These are phyloP conservation scores for Pilasporangium apinafurcum DNA, from an alignment of 352 stramenopile species.

Conservation along the genomic window DNA sequence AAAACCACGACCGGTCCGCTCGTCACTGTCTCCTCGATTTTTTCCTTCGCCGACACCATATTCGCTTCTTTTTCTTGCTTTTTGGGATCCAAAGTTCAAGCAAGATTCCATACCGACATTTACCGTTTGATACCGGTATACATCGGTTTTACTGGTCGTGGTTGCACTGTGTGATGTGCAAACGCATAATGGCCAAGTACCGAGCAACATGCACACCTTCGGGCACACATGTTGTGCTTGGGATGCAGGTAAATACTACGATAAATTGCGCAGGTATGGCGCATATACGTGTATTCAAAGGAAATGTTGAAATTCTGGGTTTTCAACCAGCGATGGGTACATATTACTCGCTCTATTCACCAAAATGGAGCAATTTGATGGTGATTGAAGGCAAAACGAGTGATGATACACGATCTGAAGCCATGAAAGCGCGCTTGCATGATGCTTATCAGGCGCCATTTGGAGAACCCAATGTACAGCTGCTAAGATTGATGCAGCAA, in stretches of 20 bases:
- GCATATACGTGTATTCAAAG: conserved; percentile 77
- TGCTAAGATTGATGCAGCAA: conserved; percentile 44
- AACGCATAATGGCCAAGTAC: conserved; percentile 14
- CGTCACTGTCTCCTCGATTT: conserved; percentile 8
- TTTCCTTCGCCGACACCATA: conserved; percentile 2
- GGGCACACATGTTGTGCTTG: conserved; percentile 59
- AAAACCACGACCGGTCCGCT: conserved; percentile 27
- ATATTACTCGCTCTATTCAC: conserved; percentile 79
- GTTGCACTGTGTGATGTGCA: too few relatives aligned
- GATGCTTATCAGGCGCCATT: conserved; percentile 54
- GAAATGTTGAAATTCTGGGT: conserved; percentile 60
- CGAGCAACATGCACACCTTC: conserved; percentile 40
- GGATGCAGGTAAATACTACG: conserved; percentile 33
- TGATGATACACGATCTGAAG: conserved; percentile 7
- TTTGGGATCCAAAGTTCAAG: too few relatives aligned
- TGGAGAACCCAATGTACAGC: conserved; percentile 23
- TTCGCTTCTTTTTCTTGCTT: too few relatives aligned
- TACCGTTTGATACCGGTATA: too few relatives aligned
- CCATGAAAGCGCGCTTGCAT: conserved; percentile 8
- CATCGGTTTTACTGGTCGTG: too few relatives aligned
- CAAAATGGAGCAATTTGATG: conserved; percentile 74
- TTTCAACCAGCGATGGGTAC: conserved; percentile 57
- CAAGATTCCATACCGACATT: too few relatives aligned
- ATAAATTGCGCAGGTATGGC: conserved; percentile 73
- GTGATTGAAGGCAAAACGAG: conserved; percentile 35